Base-by-base conservation (phyloP, 495 filamentous ascomycete genomes). In the Neurospora discreta region DNA sequence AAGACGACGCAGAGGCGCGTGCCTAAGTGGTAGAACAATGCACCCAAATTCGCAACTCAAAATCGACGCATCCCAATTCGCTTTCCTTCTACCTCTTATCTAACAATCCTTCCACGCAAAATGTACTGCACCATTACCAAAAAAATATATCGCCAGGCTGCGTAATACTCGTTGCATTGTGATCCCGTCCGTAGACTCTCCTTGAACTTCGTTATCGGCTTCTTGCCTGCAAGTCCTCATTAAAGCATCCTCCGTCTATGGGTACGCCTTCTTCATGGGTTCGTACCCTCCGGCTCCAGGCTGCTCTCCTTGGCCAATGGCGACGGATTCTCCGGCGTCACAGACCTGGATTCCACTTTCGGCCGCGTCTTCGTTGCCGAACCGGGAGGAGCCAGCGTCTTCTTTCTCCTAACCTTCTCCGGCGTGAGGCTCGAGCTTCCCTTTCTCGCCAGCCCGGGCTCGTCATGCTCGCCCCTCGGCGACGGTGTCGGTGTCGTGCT, bases 371-470 rank as follows among this genome's bases (percentile, higher is more conserved):
- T 80, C 8, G 77, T 70, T 11, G 76, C 78, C 44, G 80, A 77
- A 13, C 78, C 69, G 8, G 52, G 52, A 60, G 52, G 52, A 33
- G 52, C 52, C 52, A 60, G 26, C 13, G 80, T 78, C 75, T 83
- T 83, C 81, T 86, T 86, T 41, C 83, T 80, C 70, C 82, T 80
- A 73, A 84, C 83, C 6, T 85, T 84, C 11, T 84, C 84, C n/a
- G 84, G 79, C 58, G 72, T 83, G 5, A 84, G 86, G 3, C 81
- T 77, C 58, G 81, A 82, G 77, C 84, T 86, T 7, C 79, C 81
- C 76, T 83, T 84, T 23, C 85, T 80, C 23, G 75, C 72, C 20
- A 82, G 69, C 8, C 74, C 46, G 15, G 52, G 52, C 52, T 60
- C 52, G 1, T 60, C 52, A 41, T 67, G 69, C 38, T 86, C 84